Evolutionary conservation across 129 eudicot genomes (phyloP), one percentile per base, ranked within the genome.

Genomic region (Artemisia tridentata): DNA sequence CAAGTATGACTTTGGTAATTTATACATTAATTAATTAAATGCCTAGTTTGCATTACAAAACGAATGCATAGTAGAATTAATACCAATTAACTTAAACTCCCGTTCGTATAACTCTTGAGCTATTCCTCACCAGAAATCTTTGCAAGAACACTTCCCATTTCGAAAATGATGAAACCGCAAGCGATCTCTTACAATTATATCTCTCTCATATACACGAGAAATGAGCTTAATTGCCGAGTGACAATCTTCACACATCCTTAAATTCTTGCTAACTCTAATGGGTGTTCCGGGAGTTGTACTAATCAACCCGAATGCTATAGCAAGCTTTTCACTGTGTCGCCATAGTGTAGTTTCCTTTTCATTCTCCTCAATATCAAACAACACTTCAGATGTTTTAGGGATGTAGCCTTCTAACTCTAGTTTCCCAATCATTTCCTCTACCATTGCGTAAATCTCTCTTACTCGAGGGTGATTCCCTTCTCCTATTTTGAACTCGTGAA

Each of bases 241-340:
- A 47, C 93, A 87, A 74, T 87, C 89, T 71, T 84, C 81, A 23
- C 89, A 87, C 20, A 80, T 84, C 67, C 87, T 82, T 13, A 87
- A 65, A 76, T 84, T 84, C 76, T 87, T 87, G 76, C 78, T 77
- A 0, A 87, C 65, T 13, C 89, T 73, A 58, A 87, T 84, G 0
- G 87, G 80, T 3, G 77, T 67, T 50, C 87, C 85, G 0, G 84
- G 65, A 20, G 64, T 48, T 2, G 85, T 80, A 6, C 80, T 82
- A 34, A 87, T 63, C 46, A 87, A 57, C 65, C 93, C 89, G 46
- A 82, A 87, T 8, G 93, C 89, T 4, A 82, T 77, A 7, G 89
- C 93, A 11, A 87, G 83, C 78, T 83, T 84, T 68, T 84, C 89
- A 20, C 93, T 87, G 50, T 87, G 93, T 57, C 73, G 76, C 80